Evolutionary conservation across 768 basidiomycete genomes (phyloP), one percentile per base, ranked within the genome.

Genomic region (Phallus indusiatus): DNA sequence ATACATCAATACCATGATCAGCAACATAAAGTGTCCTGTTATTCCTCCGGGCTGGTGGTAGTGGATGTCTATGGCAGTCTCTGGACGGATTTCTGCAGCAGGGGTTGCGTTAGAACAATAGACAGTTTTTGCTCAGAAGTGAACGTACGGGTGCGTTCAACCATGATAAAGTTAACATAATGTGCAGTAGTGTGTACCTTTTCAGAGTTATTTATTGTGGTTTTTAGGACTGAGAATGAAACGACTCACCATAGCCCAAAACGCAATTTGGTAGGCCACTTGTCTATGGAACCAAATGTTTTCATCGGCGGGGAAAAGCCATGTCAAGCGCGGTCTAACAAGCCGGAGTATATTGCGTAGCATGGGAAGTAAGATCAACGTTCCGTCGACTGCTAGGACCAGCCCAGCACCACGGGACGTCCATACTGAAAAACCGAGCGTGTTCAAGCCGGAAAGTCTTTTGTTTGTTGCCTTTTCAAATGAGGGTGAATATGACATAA

Each of bases 221-320:
- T 5, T 34, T 53, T 35, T 14, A 16, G 2, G 14, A 35, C 11
- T 33, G n/a, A 48, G 33, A 35, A 52, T 28, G 8, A 17, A 22
- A 9, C 35, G 9, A 48, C 57, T 59, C 16, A 59, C 86, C 80
- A 91, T 86, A 9, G 88, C 74, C 86, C 88, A 94, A 75, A 95
- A 94, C 2, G 90, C 86, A 82, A 94, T 85, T 7, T 88, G 89
- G 71, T 96, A 97, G 17, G 94, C 94, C 48, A 95, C 89, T 68
- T 94, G 92, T 59, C 91, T 78, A 71, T 96, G 93, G 78, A 89
- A 93, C 94, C 93, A 94, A 67, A 95, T 87, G 65, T 90, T 91
- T 75, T 95, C 93, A 70, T 97, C 94, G 60, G 88, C 86, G 16
- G 93, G 93, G 76, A 95, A 85, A 58, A 89, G 73, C 82, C 88